A percentile compares a stretch with the other conserved stretches of the same genome.
Evolutionary conservation across 208 protist species (phyloP).

Genomic region (Acanthamoeba triangularis): DNA sequence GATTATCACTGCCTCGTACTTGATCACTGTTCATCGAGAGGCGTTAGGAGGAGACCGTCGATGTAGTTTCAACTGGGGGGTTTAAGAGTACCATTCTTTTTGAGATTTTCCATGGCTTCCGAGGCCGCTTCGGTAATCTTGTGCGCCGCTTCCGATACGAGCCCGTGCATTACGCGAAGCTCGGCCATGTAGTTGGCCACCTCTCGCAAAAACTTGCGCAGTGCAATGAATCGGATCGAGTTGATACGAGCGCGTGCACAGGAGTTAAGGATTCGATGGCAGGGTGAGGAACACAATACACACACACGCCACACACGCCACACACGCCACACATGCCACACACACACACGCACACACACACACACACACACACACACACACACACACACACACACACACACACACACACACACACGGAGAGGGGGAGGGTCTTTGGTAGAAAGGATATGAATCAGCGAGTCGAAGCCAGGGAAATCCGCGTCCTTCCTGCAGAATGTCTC

Average conservation of each 20-base stretch:
- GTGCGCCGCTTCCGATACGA: constrained; percentile 60
- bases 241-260: constrained; percentile 36
- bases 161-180: constrained; percentile 40
- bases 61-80: background rate
- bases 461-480: constrained; percentile 51
- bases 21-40: background rate
- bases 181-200: constrained; percentile 71
- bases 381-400: background rate
- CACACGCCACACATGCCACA: no score
- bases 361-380: no score
- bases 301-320: no score
- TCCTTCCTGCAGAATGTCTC: constrained; percentile 54
- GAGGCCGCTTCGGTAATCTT: constrained; percentile 67
- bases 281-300: no score
- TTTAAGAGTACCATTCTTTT: constrained; percentile 28
- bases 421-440: background rate
- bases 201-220: constrained; percentile 57
- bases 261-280: constrained; percentile 16
- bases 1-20: constrained; percentile 52
- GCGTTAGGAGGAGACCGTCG: background rate
- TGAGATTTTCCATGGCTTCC: constrained; percentile 42
- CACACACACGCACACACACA: no score
- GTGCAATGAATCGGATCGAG: constrained; percentile 19
- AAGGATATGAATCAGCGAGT: constrained; percentile 76
- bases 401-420: background rate